These are phyloP conservation scores for Rhizopus delemar DNA, from an alignment of 371 early-diverging fungal species.

Conservation along the genomic window DNA sequence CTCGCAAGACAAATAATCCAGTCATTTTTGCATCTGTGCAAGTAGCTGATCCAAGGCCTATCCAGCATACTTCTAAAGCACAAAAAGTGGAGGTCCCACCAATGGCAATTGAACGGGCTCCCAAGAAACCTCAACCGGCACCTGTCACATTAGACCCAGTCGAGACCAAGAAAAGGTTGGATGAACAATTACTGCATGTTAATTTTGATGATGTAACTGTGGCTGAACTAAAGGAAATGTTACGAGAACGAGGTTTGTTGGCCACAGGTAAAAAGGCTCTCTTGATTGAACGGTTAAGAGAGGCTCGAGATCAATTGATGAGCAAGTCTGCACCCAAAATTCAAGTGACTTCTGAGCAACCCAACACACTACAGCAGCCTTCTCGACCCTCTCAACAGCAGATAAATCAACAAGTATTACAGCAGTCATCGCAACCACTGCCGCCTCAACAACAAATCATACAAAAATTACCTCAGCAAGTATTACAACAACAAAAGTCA, in stretches of 20 bases:
- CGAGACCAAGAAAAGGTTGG: slow-evolving; percentile 37
- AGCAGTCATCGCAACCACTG: background rate
- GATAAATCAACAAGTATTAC: too few relatives aligned
- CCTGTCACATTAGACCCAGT: slow-evolving; percentile 27
- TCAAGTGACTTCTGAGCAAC: background rate
- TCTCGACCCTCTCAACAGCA: too few relatives aligned
- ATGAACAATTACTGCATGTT: slow-evolving; percentile 48
- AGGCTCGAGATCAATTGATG: slow-evolving; percentile 32
- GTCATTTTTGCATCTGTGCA: slow-evolving; percentile 34
- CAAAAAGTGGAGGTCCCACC: slow-evolving; percentile 26
- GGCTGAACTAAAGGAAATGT: slow-evolving; percentile 67
- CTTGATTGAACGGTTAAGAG: slow-evolving; percentile 58
- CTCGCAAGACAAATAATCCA: slow-evolving; percentile 12
- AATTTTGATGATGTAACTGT: slow-evolving; percentile 75
- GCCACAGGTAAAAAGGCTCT: slow-evolving; percentile 66
- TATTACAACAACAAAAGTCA: too few relatives aligned
- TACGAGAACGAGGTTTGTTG: slow-evolving; percentile 59
- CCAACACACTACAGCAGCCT: background rate
- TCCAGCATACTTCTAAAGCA: slow-evolving; percentile 27
- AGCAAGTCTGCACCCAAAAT: background rate
- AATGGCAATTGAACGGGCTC: slow-evolving; percentile 28
- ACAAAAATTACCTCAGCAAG: too few relatives aligned
- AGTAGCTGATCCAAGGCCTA: slow-evolving; percentile 34
- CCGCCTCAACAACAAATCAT: background rate
- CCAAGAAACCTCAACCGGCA: slow-evolving; percentile 25